phyloP scores from a whole-genome alignment of 805 yeast species.

The Saccharomycopsis sp. region DNA sequence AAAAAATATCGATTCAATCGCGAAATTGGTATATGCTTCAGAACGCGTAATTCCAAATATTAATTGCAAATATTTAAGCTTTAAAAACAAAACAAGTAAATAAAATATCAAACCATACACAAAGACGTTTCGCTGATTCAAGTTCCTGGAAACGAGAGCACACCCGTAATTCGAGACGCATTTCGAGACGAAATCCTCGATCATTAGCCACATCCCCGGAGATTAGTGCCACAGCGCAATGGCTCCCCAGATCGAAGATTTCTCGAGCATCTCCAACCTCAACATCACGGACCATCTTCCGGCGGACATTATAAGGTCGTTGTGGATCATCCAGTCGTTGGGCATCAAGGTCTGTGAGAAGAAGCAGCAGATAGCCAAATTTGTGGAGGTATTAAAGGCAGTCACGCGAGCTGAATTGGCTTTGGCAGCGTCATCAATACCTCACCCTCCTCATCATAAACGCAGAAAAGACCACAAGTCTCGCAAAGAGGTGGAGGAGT shows the following conservation, averaged over 20 bases:
- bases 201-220: background rate
- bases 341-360: constrained; percentile 25
- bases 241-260: constrained; percentile 2
- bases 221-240: too few relatives aligned
- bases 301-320: constrained; percentile 35
- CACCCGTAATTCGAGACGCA: too few relatives aligned
- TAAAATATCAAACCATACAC: background rate
- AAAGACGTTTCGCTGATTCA: background rate
- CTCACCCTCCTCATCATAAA: too few relatives aligned
- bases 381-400: background rate
- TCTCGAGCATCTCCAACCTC: constrained; percentile 13
- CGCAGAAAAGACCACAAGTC: constrained; percentile 10
- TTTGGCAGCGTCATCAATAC: background rate
- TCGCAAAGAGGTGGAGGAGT: background rate
- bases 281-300: constrained; percentile 34
- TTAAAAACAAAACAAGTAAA: background rate
- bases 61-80: background rate
- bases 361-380: constrained; percentile 11
- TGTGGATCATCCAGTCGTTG: constrained; percentile 36
- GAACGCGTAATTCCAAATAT: background rate
- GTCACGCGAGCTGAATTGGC: background rate
- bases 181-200: background rate
- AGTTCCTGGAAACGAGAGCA: too few relatives aligned
- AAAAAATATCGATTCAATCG: too few relatives aligned
- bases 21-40: background rate